A percentile compares a stretch with the other conserved stretches of the same genome.
phyloP scores from a whole-genome alignment of 2,329 filamentous ascomycete species.

The Hortaea werneckii region DNA sequence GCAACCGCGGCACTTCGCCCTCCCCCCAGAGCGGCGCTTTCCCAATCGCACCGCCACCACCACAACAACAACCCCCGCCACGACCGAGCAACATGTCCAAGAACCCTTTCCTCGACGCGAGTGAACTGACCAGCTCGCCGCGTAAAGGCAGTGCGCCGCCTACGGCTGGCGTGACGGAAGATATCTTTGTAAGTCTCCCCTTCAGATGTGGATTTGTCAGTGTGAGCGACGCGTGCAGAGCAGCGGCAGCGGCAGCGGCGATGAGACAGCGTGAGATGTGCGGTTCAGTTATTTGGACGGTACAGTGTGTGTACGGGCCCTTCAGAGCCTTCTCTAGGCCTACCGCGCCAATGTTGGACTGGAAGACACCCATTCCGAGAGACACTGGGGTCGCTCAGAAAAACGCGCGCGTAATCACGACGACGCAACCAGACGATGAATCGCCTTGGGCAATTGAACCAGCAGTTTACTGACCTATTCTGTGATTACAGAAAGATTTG shows the following conservation, averaged over 20 bases:
- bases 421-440: conserved; percentile 24
- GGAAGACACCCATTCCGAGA: too few relatives aligned
- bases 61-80: conserved; percentile 33
- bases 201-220: too few relatives aligned
- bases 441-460: conserved; percentile 28
- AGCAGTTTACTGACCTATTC: conserved; percentile 33
- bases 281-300: too few relatives aligned
- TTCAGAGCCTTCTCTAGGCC: too few relatives aligned
- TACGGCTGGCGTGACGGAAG: conserved; percentile 48
- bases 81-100: conserved; percentile 45
- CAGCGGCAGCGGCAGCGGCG: too few relatives aligned
- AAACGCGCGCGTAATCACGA: too few relatives aligned
- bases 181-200: conserved; percentile 61
- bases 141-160: conserved; percentile 20
- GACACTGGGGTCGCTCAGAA: too few relatives aligned
- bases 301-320: too few relatives aligned
- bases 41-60: conserved; percentile 25
- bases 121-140: conserved; percentile 11
- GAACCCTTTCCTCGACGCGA: conserved; percentile 60
- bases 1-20: conserved; percentile 56
- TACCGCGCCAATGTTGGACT: too few relatives aligned
- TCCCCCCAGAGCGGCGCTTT: conserved; percentile 14
- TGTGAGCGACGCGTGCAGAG: too few relatives aligned
- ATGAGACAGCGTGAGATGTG: too few relatives aligned
- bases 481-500: conserved; percentile 50